Base-by-base conservation (phyloP, 2,329 filamentous ascomycete genomes). In the Alternaria metachromatica region DNA sequence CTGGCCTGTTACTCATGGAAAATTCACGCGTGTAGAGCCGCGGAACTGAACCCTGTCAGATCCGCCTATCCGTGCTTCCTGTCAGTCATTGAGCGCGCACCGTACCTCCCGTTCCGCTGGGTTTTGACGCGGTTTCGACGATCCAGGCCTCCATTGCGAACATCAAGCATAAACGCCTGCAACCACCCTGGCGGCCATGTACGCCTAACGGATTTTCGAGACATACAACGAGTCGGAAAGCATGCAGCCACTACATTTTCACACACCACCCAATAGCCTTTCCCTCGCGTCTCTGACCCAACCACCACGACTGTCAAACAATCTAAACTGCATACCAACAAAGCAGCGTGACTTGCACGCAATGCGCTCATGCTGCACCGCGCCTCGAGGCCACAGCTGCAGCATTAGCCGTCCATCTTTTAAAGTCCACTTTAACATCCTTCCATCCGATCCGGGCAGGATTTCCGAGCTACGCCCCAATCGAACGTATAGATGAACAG, bases 51-150 rank as follows among this genome's bases (percentile, higher is more conserved):
- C 50, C 55, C 56, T 63, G 60, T 55, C 60, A 60, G 50, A 45
- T 49, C 60, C 56, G 56, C 50, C 44, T 54, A 49, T 54, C 60
- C 60, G 56, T 23, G 48, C 51, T 46, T 63, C 37, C 37, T 60
- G 56, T 54, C 56, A 60, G 21, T 59, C 50, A 60, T 51, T 45
- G 56, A 55, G 30, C 33, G 33, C 60, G 60, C 50, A 60, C 60
- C 60, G 60, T 63, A 63, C 60, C 60, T 63, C 60, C 60, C 60
- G 60, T 63, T 63, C 60, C 60, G 56, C 60, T 46, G 50, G 28
- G n/a, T 28, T n/a, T 55, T 57, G 37, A 43, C 48, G 55, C 55
- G 26, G 43, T 43, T 30, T 59, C 55, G 13, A 59, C 43, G 28
- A 55, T 60, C 23, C 44, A 55, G 50, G 49, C 43, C 49, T 20